Percentiles rank a stretch among this genome's conserved stretches.
Conservation (phyloP, 306 rosid genomes). For the Medicago ruthenica region DNA sequence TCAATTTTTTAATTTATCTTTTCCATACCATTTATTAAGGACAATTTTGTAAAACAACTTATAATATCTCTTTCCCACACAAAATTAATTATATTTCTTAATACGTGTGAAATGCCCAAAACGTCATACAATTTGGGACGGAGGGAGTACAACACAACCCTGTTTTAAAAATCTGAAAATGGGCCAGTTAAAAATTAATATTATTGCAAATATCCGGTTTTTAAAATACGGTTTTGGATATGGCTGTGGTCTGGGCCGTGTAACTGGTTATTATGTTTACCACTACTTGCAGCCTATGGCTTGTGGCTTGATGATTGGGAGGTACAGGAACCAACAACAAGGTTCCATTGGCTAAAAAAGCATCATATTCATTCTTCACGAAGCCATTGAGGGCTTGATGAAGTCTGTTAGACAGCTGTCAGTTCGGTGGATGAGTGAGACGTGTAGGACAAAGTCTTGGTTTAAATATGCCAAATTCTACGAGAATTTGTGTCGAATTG, state of each 20-base stretch:
- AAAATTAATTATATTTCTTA: too few species aligned
- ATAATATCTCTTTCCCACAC: too few species aligned
- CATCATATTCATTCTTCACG: background rate
- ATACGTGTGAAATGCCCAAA: too few species aligned
- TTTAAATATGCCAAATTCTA: background rate
- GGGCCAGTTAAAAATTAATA: background rate
- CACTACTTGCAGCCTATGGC: background rate
- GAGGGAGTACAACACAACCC: constrained; percentile 6
- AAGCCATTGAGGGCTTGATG: constrained; percentile 4
- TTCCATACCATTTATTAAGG: too few species aligned
- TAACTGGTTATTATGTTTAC: background rate
- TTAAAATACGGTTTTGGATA: background rate
- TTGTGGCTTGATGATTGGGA: background rate
- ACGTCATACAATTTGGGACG: too few species aligned
- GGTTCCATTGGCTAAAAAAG: background rate
- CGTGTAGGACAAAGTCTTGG: background rate
- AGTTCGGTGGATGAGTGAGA: background rate
- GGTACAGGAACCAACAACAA: background rate
- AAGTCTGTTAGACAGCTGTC: background rate
- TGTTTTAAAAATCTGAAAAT: background rate
- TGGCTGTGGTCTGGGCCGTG: background rate
- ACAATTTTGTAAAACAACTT: too few species aligned
- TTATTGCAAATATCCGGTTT: background rate
- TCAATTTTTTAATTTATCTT: too few species aligned
- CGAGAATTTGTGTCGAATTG: background rate